Evolutionary conservation across 352 stramenopile species (phyloP), one percentile per base, ranked within the genome.

Genomic region (Pythium diclinum): DNA sequence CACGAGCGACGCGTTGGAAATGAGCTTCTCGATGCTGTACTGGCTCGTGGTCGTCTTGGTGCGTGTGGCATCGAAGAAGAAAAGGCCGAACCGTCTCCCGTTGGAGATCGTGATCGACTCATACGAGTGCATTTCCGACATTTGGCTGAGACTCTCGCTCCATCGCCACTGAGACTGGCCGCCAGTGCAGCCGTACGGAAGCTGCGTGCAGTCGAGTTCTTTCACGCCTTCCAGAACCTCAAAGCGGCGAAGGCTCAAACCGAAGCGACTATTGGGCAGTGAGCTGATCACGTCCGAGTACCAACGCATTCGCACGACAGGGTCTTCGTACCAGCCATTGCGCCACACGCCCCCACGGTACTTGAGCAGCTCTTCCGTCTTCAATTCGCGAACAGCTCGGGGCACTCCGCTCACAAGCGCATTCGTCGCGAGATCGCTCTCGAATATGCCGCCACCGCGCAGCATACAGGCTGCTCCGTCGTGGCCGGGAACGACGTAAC

Each of bases 1-100:
- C 0, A 14, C 62, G 4, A 85, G 21, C 13, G 72, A 73, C 0
- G 51, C 5, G 36, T 81, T 81, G 1, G 72, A 71, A 19, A 82
- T 54, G n/a, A 78, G 54, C 28, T 54, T 69, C 0, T 72, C 60
- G 28, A 75, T 30, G 9, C 68, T 58, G 55, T 85, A 80, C 3
- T 63, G 21, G 48, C 57, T 75, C 7, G 21, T 51, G 11, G 75
- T 54, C 1, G 42, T 68, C 17, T 47, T 49, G 0, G 19, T 32
- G 3, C 19, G 8, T 1, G 32, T n/a, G 4, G 25, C 51, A 11
- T 75, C 46, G 32, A 68, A 75, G 1, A 71, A 23, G 49, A 81
- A 77, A 0, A 78, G 0, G 0, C 76, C 74, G 16, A 53, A 75
- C 2, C 66, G 69, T 0, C 59, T 58, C 1, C 54, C 69, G 58